Percentiles rank a stretch among this genome's conserved stretches.
Evolutionary conservation across 768 basidiomycete genomes (phyloP).

Genomic region (Cytidiella melzeri): DNA sequence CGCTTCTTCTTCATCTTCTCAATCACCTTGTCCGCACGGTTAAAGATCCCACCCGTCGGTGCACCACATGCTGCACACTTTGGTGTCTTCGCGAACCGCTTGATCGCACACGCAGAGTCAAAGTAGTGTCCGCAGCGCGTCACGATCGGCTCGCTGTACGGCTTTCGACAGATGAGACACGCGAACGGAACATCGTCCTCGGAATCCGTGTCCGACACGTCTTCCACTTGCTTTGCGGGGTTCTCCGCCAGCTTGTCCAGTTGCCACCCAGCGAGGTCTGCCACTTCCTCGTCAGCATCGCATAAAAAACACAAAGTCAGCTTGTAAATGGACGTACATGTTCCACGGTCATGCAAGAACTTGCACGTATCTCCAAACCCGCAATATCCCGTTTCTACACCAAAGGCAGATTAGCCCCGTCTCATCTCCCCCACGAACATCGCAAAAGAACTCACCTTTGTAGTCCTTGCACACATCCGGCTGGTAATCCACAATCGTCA

Average conservation of each 20-base stretch:
- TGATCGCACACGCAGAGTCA: constrained; percentile 92
- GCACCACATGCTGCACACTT: constrained; percentile 94
- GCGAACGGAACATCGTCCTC: constrained; percentile 95
- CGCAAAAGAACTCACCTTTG: constrained; percentile 61
- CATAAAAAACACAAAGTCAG: constrained; percentile 1
- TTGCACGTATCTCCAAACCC: constrained; percentile 99
- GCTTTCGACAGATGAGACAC: constrained; percentile 94
- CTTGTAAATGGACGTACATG: constrained; percentile 53
- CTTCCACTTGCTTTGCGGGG: constrained; percentile 55
- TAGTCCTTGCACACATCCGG: constrained; percentile 99
- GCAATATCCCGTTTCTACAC: constrained; percentile 92
- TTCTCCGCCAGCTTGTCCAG: constrained; percentile 87
- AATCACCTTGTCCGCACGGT: constrained; percentile 88
- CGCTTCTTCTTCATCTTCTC: constrained; percentile 77
- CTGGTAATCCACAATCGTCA: constrained; percentile 95
- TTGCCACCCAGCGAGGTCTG: constrained; percentile 98
- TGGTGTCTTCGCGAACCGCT: constrained; percentile 88
- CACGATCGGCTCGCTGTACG: constrained; percentile 91
- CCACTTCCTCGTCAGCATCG: constrained; percentile 8
- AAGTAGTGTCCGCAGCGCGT: constrained; percentile 98
- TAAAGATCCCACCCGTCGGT: constrained; percentile 94
- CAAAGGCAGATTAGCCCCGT: constrained; percentile 2
- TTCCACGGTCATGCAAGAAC: constrained; percentile 97
- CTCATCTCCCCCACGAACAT: not conserved
- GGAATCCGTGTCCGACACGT: constrained; percentile 62